phyloP scores from a whole-genome alignment of 768 basidiomycete genomes.

The Termitomyces sp. region DNA sequence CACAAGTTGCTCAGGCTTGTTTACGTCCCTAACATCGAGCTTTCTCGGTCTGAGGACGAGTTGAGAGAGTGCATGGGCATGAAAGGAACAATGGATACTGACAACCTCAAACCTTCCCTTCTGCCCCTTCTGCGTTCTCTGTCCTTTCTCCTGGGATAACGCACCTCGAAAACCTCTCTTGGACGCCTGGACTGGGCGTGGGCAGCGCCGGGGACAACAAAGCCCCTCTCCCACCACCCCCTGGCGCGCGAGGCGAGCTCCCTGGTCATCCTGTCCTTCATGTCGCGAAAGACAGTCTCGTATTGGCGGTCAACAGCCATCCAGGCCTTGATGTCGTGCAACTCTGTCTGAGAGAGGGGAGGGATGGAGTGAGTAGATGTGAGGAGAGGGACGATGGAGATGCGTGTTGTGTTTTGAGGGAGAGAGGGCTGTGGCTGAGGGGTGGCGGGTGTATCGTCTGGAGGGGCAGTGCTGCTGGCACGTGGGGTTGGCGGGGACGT shows the following conservation, averaged over 20 bases:
- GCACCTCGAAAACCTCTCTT: conserved; percentile 36
- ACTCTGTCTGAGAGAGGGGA: conserved; percentile 42
- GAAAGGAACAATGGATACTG: conserved; percentile 25
- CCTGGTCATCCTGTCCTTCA: conserved; percentile 48
- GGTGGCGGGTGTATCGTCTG: too few relatives aligned
- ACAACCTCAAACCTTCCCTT: conserved; percentile 40
- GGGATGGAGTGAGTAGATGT: conserved; percentile 52
- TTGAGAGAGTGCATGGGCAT: too few relatives aligned
- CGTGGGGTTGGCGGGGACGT: too few relatives aligned
- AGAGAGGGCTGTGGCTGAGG: not conserved
- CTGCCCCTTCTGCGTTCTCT: conserved; percentile 26
- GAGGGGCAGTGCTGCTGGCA: too few relatives aligned
- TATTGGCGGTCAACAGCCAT: conserved; percentile 32
- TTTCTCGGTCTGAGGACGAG: too few relatives aligned
- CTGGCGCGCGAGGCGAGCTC: conserved; percentile 32
- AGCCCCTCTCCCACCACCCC: conserved; percentile 58
- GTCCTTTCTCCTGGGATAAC: conserved; percentile 20
- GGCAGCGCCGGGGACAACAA: not conserved
- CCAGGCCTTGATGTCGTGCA: conserved; percentile 52
- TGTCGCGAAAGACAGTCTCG: not conserved
- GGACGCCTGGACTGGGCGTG: not conserved
- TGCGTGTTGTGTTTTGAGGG: conserved; percentile 41
- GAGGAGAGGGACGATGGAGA: conserved; percentile 56
- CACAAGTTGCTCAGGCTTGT: too few relatives aligned
- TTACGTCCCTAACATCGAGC: too few relatives aligned